Base-by-base conservation (phyloP, 2,329 filamentous ascomycete genomes). In the Penicillium vulpinum region DNA sequence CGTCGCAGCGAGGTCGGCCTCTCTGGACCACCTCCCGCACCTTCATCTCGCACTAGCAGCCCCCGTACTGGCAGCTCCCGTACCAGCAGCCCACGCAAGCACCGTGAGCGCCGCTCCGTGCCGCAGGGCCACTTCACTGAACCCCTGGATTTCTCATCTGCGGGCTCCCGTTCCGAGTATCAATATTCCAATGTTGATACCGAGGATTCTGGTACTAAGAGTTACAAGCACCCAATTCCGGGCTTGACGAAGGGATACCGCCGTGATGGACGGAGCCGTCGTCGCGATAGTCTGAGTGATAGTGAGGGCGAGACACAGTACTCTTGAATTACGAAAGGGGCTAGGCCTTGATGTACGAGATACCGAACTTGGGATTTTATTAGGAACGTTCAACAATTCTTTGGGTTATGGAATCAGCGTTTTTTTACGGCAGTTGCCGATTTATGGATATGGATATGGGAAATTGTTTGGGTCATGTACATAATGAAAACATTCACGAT, bases 221-320 rank as follows among this genome's bases (percentile, higher is more conserved):
- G 75, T 46, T 86, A 86, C 64, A 79, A 81, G 26, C 83, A 83
- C 70, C 78, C 83, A 9, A 82, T 86, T 47, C 82, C 83, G 0
- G 82, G 80, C 0, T 62, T 85, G 64, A 81, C 76, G 57, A 74
- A 75, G 61, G 75, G 74, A 10, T 77, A 77, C 53, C 70, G 75
- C 11, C 73, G 74, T 28, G 72, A 74, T 35, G 67, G 68, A 18
- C 66, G 68, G n/a, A 73, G 78, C 36, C 72, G 74, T 18, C 70
- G 81, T 43, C 75, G 81, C 58, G 81, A 83, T 60, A 82, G 79
- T 65, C 67, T 84, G 70, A 83, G 81, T 66, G 82, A 84, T 60
- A 83, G 80, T 60, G 81, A 82, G 29, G 73, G 72, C 11, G 69
- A 72, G 47, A 73, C 68, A 50, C 64, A 67, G n/a, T 69, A 67